These are phyloP conservation scores for Populus tomentosa DNA, from an alignment of 441 rosid species.

Conservation along the genomic window DNA sequence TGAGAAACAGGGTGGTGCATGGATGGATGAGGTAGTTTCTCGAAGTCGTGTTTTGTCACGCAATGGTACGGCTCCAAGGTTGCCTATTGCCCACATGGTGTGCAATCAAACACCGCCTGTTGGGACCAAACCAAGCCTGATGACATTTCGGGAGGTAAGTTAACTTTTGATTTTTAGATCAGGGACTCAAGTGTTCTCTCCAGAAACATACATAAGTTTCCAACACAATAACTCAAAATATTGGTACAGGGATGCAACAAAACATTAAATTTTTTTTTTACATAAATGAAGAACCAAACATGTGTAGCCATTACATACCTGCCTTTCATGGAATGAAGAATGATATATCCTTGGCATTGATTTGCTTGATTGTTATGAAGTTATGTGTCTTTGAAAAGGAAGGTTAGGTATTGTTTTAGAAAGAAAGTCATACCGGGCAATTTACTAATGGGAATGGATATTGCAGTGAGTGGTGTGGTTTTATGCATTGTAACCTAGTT, in stretches of 20 bases:
- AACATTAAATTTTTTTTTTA: not conserved
- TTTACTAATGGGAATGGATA: conserved; percentile 1
- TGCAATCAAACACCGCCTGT: conserved; percentile 96
- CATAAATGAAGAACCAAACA: not conserved
- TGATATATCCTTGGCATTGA: not conserved
- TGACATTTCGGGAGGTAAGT: conserved; percentile 90
- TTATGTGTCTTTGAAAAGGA: not conserved
- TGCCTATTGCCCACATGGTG: conserved; percentile 95
- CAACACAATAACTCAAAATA: not conserved
- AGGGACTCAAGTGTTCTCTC: not conserved
- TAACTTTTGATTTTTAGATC: not conserved
- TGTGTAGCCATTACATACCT: not conserved
- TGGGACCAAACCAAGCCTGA: conserved; percentile 94
- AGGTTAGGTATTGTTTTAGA: not conserved
- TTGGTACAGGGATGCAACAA: not conserved
- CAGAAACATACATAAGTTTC: not conserved
- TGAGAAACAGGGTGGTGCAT: conserved; percentile 87
- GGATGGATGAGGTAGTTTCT: conserved; percentile 88
- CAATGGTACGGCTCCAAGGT: conserved; percentile 59
- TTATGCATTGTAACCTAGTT: not conserved
- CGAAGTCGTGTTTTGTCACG: conserved; percentile 74
- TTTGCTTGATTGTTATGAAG: not conserved
- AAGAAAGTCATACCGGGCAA: not conserved
- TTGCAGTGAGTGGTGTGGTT: conserved; percentile 12
- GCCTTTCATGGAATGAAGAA: conserved; percentile 5